phyloP scores from a whole-genome alignment of 176 grass and related monocot species.

The Phoenix dactylifera region DNA sequence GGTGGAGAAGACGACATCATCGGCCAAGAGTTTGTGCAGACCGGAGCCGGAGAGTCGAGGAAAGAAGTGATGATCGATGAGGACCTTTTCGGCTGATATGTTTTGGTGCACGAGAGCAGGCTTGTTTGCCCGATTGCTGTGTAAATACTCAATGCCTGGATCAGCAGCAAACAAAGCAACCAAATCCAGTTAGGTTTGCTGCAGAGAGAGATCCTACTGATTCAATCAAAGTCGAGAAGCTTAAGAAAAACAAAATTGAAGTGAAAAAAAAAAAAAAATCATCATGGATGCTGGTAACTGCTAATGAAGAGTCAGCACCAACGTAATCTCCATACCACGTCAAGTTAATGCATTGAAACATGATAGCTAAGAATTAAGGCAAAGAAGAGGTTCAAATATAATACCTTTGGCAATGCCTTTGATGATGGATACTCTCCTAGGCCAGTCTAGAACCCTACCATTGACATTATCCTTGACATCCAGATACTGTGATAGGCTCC shows the following conservation, averaged over 20 bases:
- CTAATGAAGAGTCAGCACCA: too few species aligned
- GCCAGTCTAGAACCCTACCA: constrained; percentile 43
- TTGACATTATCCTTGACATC: constrained; percentile 30
- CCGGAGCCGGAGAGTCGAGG: constrained; percentile 46
- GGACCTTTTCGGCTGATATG: constrained; percentile 60
- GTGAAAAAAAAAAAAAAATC: too few species aligned
- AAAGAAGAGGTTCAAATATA: too few species aligned
- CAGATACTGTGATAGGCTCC: constrained; percentile 48
- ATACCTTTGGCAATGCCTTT: constrained; percentile 67
- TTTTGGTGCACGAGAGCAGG: constrained; percentile 44
- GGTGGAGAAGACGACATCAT: constrained; percentile 67
- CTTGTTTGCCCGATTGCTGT: constrained; percentile 55
- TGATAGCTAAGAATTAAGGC: too few species aligned
- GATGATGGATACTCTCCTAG: constrained; percentile 53
- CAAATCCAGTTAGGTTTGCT: too few species aligned
- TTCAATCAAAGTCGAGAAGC: too few species aligned
- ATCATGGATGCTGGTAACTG: too few species aligned
- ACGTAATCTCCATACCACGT: too few species aligned
- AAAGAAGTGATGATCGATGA: constrained; percentile 40
- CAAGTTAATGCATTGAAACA: too few species aligned
- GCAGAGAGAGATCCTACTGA: too few species aligned
- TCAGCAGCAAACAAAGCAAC: not conserved
- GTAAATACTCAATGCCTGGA: constrained; percentile 65
- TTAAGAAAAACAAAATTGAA: too few species aligned
- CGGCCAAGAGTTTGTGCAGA: constrained; percentile 58